Evolutionary conservation across 2,329 filamentous ascomycete genomes (phyloP).

Genomic region (Cladorrhinum sp.): DNA sequence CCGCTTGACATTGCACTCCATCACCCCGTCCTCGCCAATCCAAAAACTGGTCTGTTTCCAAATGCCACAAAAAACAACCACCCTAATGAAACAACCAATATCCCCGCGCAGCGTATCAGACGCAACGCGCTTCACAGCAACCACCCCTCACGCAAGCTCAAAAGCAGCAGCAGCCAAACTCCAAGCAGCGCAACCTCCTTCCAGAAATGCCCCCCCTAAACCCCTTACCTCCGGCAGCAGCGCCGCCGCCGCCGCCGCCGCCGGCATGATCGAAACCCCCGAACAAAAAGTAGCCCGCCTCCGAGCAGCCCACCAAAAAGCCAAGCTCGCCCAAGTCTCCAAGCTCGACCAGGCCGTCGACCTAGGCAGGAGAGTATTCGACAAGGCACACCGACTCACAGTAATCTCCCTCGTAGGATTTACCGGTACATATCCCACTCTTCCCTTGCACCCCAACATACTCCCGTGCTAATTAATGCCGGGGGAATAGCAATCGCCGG

Average conservation of each 20-base stretch:
- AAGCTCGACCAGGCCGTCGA: conserved; percentile 50
- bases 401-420: conserved; percentile 54
- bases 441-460: background rate
- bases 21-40: background rate
- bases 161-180: conserved; percentile 43
- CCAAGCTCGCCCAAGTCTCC: conserved; percentile 57
- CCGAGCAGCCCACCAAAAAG: conserved; percentile 65
- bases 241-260: background rate
- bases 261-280: conserved; percentile 53
- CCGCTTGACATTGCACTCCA: too few species aligned
- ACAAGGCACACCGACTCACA: conserved; percentile 55
- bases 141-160: conserved; percentile 66
- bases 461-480: background rate
- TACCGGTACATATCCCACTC: conserved; percentile 45
- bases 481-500: conserved; percentile 46
- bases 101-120: conserved; percentile 68
- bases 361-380: conserved; percentile 48
- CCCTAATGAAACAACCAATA: conserved; percentile 14
- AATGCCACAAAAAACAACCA: background rate
- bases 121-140: conserved; percentile 74
- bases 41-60: background rate
- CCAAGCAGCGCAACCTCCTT: conserved; percentile 10
- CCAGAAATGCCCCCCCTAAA: background rate
- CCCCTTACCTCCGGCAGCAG: conserved; percentile 1
- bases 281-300: conserved; percentile 67